Base-by-base conservation (phyloP, 2,329 filamentous ascomycete genomes). In the Alternaria brassicae region DNA sequence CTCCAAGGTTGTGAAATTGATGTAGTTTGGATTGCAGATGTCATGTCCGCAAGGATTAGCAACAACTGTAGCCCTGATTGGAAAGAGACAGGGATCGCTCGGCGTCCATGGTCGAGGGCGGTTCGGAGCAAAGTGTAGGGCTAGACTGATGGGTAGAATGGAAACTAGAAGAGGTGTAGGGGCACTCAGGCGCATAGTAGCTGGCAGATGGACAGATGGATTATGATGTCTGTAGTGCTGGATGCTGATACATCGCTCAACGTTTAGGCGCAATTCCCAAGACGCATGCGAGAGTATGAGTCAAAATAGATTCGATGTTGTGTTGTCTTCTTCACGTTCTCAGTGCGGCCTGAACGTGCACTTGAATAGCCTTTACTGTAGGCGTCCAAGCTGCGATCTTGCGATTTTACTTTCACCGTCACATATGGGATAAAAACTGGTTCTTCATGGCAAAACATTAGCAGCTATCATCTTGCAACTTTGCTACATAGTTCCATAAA, bases 1-100 rank as follows among this genome's bases (percentile, higher is more conserved):
- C 12, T 41, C 36, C 54, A 65, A 61, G 12, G 48, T 60, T 3
- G 30, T 44, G 39, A 58, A 60, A 30, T 49, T 19, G 37, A 40
- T 23, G 21, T 40, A 23, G 8, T 40, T n/a, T 8, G 27, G 13
- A 19, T 19, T 9, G 28, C 56, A 56, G 3, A 27, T 6, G 36
- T 36, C n/a, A 19, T 51, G 17, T 32, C 4, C 12, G 36, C 49
- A 58, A 6, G n/a, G 10, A 19, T 58, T 53, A n/a, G 19, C 19
- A 1, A 23, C n/a, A 21, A 64, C 28, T 5, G n/a, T 37, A 5
- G 59, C 47, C 15, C 39, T 42, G 39, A 62, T 59, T 4, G 23
- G 25, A 17, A 36, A 17, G 13, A 58, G 59, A 37, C 61, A 64
- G 15, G 47, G 9, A 28, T 62, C 58, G 12, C 41, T 39, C 10